Base-by-base conservation (phyloP, 129 eudicot species). In the Gnaphalium uliginosum region DNA sequence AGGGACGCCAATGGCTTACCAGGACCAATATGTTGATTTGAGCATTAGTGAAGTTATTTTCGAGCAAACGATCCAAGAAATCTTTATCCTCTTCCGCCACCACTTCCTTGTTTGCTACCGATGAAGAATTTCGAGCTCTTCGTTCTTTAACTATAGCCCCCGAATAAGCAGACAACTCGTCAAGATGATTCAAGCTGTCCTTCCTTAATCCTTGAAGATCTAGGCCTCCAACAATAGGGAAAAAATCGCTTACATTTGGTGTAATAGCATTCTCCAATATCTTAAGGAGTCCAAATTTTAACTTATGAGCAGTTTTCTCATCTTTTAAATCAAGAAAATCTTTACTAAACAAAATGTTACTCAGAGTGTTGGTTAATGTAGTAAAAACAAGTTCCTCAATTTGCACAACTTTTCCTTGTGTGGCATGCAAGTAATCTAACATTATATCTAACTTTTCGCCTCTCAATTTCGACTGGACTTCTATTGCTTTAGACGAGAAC, bases 161-260 rank as follows among this genome's bases (percentile, higher is more conserved):
- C 73, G 81, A 76, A 39, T 58, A 33, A 13, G 27, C 29, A 63
- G 78, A 83, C 61, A 80, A 24, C 15, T 65, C 81, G 4, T 67
- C 15, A 17, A 82, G 2, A 26, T 30, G 62, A 24, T 72, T 63
- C 64, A 22, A 15, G 7, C 61, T 18, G 18, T 64, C 69, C 41
- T 56, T 79, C 61, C 58, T 68, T 60, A 76, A 6, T 14, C 85
- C 78, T 56, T 79, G 81, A 76, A 57, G 74, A 68, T 83, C 87
- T 2, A 83, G 61, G 6, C 79, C 76, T 6, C 68, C 79, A 32
- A 86, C 29, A 3, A 68, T 5, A 0, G 85, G 90, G 30, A 58
- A 86, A 68, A 86, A 80, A 18, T 86, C 87, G n/a, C 81, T 59
- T 4, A 86, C 35, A 48, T 73, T 76, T 50, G 87, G 90, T 66